These are phyloP conservation scores for Cytospora piceicola DNA, from an alignment of 2,329 filamentous ascomycete genomes.

Conservation along the genomic window DNA sequence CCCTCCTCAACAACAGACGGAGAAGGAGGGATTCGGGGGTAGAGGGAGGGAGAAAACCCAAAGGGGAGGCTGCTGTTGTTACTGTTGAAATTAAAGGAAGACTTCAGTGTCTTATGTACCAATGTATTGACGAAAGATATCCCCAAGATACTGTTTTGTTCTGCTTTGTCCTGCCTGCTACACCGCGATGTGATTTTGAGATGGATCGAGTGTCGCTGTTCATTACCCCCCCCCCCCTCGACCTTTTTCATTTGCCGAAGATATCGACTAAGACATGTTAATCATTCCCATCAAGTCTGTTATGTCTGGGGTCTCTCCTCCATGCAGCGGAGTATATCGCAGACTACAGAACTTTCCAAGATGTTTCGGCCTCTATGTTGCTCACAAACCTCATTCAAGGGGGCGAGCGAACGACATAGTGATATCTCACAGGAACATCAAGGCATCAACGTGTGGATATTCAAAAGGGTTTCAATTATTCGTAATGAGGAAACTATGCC, in stretches of 20 bases:
- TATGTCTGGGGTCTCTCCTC: too few species aligned
- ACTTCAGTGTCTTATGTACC: constrained; percentile 29
- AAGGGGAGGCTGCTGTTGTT: not conserved
- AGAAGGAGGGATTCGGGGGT: not conserved
- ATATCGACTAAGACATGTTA: too few species aligned
- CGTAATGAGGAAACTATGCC: not conserved
- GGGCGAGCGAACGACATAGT: not conserved
- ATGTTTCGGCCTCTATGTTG: too few species aligned
- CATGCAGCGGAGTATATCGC: too few species aligned
- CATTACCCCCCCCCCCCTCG: too few species aligned
- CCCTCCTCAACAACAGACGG: not conserved
- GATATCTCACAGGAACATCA: not conserved
- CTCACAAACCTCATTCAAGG: too few species aligned
- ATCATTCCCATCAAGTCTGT: too few species aligned
- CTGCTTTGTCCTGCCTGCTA: not conserved
- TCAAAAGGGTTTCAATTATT: not conserved
- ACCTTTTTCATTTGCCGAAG: too few species aligned
- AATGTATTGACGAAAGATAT: constrained; percentile 30
- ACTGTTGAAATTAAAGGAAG: constrained; percentile 14
- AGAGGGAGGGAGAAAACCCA: not conserved
- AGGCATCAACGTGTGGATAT: not conserved
- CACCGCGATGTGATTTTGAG: not conserved
- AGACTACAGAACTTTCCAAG: too few species aligned
- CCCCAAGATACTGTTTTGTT: constrained; percentile 18
- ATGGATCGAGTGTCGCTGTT: not conserved